Conservation (phyloP, 352 stramenopile genomes). For the Plasmopara viticola region DNA sequence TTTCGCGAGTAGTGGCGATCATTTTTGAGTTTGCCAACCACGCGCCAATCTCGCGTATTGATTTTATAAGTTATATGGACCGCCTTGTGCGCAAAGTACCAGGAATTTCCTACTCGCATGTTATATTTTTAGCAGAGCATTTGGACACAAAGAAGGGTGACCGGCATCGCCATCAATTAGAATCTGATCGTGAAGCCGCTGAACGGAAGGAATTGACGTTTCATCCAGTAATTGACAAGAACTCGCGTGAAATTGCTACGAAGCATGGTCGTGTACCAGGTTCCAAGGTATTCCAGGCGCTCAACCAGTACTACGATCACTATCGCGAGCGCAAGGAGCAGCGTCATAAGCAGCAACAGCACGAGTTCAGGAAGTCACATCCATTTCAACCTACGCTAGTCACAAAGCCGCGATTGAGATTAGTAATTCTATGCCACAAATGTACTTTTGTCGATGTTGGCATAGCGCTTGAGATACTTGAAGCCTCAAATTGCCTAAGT, state of each 20-base stretch:
- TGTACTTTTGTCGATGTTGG: too few relatives aligned
- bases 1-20: constrained; percentile 48
- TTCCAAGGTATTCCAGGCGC: constrained; percentile 55
- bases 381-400: constrained; percentile 59
- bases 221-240: constrained; percentile 58
- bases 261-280: constrained; percentile 54
- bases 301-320: constrained; percentile 72
- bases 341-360: constrained; percentile 42
- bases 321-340: constrained; percentile 57
- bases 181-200: constrained; percentile 14
- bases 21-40: constrained; percentile 61
- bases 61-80: constrained; percentile 56
- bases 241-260: constrained; percentile 49
- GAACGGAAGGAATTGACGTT: constrained; percentile 63
- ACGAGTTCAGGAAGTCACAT: constrained; percentile 49
- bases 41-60: constrained; percentile 29
- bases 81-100: constrained; percentile 52
- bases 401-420: constrained; percentile 38
- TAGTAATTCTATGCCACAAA: too few relatives aligned
- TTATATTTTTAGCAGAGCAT: constrained; percentile 58
- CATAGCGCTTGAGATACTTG: too few relatives aligned
- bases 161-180: constrained; percentile 16
- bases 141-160: constrained; percentile 35
- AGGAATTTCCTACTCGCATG: constrained; percentile 63
- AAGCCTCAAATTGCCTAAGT: too few relatives aligned